Evolutionary conservation across 176 grass and related monocot species (phyloP).

Genomic region (Lolium perenne): DNA sequence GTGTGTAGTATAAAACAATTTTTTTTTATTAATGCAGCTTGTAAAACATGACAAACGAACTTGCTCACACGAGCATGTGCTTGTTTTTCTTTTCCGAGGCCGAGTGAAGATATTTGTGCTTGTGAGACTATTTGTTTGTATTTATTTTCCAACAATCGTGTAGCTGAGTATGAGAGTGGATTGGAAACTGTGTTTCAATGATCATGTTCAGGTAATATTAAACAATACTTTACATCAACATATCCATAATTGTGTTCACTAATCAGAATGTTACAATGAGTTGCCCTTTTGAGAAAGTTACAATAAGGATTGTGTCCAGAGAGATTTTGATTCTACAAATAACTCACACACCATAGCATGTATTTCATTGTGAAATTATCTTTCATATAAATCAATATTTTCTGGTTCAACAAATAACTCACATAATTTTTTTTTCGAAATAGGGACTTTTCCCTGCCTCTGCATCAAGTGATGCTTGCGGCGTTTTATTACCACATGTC

Average conservation of each 20-base stretch:
- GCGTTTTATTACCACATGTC: too few relatives aligned
- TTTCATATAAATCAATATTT: neutral
- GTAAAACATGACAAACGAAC: neutral
- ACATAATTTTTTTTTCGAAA: too few relatives aligned
- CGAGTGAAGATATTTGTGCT: slow-evolving; percentile 7
- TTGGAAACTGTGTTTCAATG: neutral
- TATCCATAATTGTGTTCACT: neutral
- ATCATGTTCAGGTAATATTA: slow-evolving; percentile 16
- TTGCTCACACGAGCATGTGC: neutral
- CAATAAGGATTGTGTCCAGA: neutral
- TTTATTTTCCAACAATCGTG: slow-evolving; percentile 18
- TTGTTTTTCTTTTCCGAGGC: neutral
- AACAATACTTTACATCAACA: neutral
- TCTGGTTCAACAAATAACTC: neutral
- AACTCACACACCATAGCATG: neutral
- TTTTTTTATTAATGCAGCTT: slow-evolving; percentile 8
- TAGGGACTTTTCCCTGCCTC: too few relatives aligned
- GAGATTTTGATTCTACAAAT: neutral
- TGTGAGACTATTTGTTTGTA: neutral
- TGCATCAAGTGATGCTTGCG: too few relatives aligned
- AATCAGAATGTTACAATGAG: neutral
- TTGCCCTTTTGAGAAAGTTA: neutral
- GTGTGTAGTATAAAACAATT: neutral
- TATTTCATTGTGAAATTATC: neutral
- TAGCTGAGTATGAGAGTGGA: neutral